A percentile compares a stretch with the other conserved stretches of the same genome.
Conservation (phyloP, 2,329 filamentous ascomycete species). For the Lecanicillium sp. region DNA sequence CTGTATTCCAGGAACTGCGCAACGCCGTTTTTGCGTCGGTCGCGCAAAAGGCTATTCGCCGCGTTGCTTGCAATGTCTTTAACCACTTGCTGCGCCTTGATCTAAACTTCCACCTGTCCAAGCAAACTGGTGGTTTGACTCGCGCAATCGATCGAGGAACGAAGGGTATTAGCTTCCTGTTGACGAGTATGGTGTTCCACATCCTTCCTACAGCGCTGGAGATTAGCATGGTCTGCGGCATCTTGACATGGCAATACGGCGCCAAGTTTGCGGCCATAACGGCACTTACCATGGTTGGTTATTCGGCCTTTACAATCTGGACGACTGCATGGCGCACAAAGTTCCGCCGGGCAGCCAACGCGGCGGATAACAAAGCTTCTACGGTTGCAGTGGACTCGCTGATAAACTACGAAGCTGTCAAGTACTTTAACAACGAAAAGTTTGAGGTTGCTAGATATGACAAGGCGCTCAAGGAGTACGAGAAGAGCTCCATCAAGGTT, state of each 20-base stretch:
- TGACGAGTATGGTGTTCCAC: constrained; percentile 98
- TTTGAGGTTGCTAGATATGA: constrained; percentile 91
- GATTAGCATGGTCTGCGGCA: constrained; percentile 91
- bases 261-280: constrained; percentile 88
- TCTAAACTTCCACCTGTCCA: constrained; percentile 84
- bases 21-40: constrained; percentile 97
- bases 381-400: constrained; percentile 93
- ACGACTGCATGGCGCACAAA: constrained; percentile 97
- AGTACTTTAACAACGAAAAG: constrained; percentile 98
- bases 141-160: constrained; percentile 93
- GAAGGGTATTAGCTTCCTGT: constrained; percentile 93
- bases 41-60: constrained; percentile 90
- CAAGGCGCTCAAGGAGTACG: constrained; percentile 74
- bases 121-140: constrained; percentile 91
- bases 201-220: constrained; percentile 89
- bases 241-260: constrained; percentile 93
- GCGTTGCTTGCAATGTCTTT: constrained; percentile 87
- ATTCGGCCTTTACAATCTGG: constrained; percentile 92
- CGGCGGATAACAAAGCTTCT: constrained; percentile 89
- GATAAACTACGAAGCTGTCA: constrained; percentile 98
- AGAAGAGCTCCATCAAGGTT: constrained; percentile 93
- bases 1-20: constrained; percentile 83
- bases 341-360: constrained; percentile 90
- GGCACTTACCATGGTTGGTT: constrained; percentile 80
- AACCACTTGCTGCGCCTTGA: constrained; percentile 82